Evolutionary conservation across 1,284 basidiomycete genomes (phyloP).

Genomic region (Exobasidium rhododendri): DNA sequence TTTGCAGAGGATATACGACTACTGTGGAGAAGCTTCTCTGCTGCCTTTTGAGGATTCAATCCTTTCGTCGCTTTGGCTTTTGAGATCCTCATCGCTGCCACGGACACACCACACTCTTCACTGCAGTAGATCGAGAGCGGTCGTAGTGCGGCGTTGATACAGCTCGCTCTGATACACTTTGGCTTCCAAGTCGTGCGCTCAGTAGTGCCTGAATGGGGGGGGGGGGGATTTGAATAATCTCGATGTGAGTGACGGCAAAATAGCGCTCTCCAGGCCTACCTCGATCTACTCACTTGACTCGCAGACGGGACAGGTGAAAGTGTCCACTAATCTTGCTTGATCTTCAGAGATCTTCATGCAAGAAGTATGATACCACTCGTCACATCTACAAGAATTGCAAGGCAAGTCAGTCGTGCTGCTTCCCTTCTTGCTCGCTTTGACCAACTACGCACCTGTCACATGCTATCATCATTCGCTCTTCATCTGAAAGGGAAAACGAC

Average conservation of each 20-base stretch:
- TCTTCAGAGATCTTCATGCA: conserved; percentile 23
- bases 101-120: conserved; percentile 22
- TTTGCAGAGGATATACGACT: conserved; percentile 2
- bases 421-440: too few species aligned
- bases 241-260: neutral
- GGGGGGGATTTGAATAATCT: neutral
- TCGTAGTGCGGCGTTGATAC: conserved; percentile 18
- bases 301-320: conserved; percentile 24
- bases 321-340: conserved; percentile 21
- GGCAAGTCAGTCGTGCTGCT: too few species aligned
- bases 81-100: conserved; percentile 18
- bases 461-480: conserved; percentile 26
- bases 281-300: conserved; percentile 16
- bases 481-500: conserved; percentile 12
- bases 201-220: conserved; percentile 13
- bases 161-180: conserved; percentile 14
- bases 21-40: conserved; percentile 5
- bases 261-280: neutral
- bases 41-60: neutral
- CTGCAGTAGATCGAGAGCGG: conserved; percentile 26
- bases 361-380: conserved; percentile 27
- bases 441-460: conserved; percentile 19
- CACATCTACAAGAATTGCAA: conserved; percentile 15
- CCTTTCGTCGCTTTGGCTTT: conserved; percentile 11
- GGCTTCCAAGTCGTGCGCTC: conserved; percentile 26